Conservation (phyloP, 495 filamentous ascomycete genomes). For the Aspergillus nanangensis region DNA sequence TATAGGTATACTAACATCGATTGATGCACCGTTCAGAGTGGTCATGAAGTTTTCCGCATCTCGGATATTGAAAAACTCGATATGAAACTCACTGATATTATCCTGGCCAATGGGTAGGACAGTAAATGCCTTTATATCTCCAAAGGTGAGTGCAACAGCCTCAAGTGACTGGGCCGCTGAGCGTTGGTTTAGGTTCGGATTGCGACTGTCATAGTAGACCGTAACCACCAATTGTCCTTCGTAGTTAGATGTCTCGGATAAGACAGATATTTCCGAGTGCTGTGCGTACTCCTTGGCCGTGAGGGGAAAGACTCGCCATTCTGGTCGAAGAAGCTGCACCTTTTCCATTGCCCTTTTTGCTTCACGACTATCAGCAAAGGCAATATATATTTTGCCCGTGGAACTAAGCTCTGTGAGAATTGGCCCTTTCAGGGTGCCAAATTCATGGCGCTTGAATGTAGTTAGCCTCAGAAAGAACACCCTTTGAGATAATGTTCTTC, state of each 20-base stretch:
- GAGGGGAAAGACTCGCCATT: slow-evolving; percentile 49
- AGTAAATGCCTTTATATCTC: slow-evolving; percentile 50
- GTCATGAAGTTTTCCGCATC: slow-evolving; percentile 31
- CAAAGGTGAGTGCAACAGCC: slow-evolving; percentile 45
- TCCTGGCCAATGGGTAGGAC: slow-evolving; percentile 24
- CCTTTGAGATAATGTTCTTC: no score
- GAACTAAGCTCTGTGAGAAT: slow-evolving; percentile 24
- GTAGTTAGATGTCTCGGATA: slow-evolving; percentile 31
- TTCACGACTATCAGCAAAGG: slow-evolving; percentile 54
- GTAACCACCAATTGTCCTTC: slow-evolving; percentile 29
- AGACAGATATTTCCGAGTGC: slow-evolving; percentile 16
- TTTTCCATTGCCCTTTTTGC: slow-evolving; percentile 44
- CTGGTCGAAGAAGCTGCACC: slow-evolving; percentile 34
- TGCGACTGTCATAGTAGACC: slow-evolving; percentile 22
- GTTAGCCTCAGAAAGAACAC: slow-evolving; percentile 1
- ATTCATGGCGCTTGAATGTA: slow-evolving; percentile 25
- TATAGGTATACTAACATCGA: slow-evolving; percentile 47
- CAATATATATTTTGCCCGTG: slow-evolving; percentile 47
- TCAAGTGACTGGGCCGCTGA: slow-evolving; percentile 29
- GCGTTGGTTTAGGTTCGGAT: slow-evolving; percentile 15
- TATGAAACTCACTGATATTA: slow-evolving; percentile 27
- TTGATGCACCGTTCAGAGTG: slow-evolving; percentile 37
- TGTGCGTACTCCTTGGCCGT: slow-evolving; percentile 32
- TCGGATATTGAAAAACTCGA: slow-evolving; percentile 53
- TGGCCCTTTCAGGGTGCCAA: slow-evolving; percentile 26